Conservation (phyloP, 768 basidiomycete genomes). For the Panaeolus papilionaceus region DNA sequence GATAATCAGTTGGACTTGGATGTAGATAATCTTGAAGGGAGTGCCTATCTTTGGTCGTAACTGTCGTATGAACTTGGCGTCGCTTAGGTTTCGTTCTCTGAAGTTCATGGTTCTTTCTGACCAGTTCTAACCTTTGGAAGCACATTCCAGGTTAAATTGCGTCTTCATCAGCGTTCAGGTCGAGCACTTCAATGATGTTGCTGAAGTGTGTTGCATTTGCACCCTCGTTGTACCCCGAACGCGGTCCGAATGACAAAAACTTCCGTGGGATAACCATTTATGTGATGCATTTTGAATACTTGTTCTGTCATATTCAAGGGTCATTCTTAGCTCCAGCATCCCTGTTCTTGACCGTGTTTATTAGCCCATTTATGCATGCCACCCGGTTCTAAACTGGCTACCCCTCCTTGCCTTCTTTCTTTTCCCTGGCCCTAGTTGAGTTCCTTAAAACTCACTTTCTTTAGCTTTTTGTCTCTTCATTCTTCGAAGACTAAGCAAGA, state of each 20-base stretch:
- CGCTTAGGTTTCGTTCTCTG: background rate
- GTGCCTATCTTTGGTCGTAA: background rate
- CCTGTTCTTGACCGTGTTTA: conserved; percentile 9
- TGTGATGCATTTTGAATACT: conserved; percentile 7
- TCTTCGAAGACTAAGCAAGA: background rate
- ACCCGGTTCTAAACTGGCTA: background rate
- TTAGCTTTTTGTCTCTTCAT: background rate
- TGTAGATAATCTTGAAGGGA: background rate
- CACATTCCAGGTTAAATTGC: conserved; percentile 7
- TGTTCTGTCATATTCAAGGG: background rate
- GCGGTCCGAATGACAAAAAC: conserved; percentile 3
- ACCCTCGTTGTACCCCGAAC: background rate
- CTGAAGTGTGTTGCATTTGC: background rate
- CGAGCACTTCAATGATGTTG: conserved; percentile 1
- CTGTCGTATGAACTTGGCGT: background rate
- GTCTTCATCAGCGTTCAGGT: background rate
- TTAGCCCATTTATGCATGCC: conserved; percentile 5
- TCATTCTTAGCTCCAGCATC: conserved; percentile 9
- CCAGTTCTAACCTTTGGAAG: background rate
- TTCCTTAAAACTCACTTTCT: background rate
- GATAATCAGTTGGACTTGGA: background rate
- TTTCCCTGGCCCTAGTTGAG: background rate
- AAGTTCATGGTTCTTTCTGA: background rate
- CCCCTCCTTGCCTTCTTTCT: conserved; percentile 1
- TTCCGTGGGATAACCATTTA: conserved; percentile 6